Base-by-base conservation (phyloP, 2,329 filamentous ascomycete genomes). In the Diaporthe nobilis region DNA sequence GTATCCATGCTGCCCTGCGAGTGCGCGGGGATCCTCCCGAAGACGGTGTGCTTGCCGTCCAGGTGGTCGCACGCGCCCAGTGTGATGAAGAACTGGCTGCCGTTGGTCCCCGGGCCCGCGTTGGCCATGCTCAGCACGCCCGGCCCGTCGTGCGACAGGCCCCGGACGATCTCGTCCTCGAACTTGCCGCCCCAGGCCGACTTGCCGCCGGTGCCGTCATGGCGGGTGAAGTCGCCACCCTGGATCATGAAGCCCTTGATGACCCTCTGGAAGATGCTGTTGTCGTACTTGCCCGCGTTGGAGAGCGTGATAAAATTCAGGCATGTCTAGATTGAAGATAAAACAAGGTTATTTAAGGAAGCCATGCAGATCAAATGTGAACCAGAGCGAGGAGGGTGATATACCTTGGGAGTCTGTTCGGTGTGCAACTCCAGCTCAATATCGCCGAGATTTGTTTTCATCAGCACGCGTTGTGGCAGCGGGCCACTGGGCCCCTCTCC, bases 21-120 rank as follows among this genome's bases (percentile, higher is more conserved):
- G 25, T 51, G 22, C 39, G 81, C 83, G 75, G 84, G 88, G 1
- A 98, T 96, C 83, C 94, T 93, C 68, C 96, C 97, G 80, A 98
- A 98, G 22, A 98, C 96, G 74, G 98, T 95, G 84, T 99, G 97
- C 86, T 98, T 98, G 82, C 91, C 91, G 85, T 98, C 94, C 37
- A 99, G 87, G 82, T 97, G 97, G 1, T 95, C 94, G 0, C 96
- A 97, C 9, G 94, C 89, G 2, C 94, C 94, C 0, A 94, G 96
- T 1, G 96, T 98, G 86, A 98, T 96, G 88, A 99, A 99, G 88
- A 99, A 99, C 82, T 98, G 97, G 76, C 92, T 95, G 39, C 97
- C 97, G 84, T 98, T 98, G 79, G 94, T 96, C 85, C 98, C 94
- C 67, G 94, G 94, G 0, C 96, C 96, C 34, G 94, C 94, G 83